Percentiles rank a stretch among this genome's conserved stretches.
Conservation (phyloP, 352 stramenopile genomes). For the Pythium folliculosum region DNA sequence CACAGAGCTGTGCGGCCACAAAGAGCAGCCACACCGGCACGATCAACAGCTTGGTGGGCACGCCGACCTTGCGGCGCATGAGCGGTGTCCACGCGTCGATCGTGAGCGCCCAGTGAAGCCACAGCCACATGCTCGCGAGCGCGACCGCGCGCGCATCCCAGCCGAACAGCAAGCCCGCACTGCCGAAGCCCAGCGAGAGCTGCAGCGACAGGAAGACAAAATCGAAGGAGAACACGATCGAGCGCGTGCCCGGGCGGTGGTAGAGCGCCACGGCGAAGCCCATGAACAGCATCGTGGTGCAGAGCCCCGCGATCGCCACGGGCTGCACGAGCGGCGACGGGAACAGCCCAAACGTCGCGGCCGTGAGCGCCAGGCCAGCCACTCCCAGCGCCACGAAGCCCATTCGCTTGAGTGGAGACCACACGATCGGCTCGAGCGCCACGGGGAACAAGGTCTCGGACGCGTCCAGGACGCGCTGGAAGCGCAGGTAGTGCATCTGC, state of each 20-base stretch:
- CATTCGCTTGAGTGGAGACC: background rate
- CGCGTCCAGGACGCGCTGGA: background rate
- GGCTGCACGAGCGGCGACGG: background rate
- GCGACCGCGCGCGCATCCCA: constrained; percentile 22
- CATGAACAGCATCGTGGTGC: constrained; percentile 17
- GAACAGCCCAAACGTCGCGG: constrained; percentile 1
- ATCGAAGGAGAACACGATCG: constrained; percentile 23
- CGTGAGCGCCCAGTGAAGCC: constrained; percentile 30
- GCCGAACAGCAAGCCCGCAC: constrained; percentile 12
- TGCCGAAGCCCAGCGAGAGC: constrained; percentile 13
- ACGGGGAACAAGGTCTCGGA: constrained; percentile 16
- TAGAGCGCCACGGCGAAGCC: constrained; percentile 6
- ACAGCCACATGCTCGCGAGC: constrained; percentile 24
- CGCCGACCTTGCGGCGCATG: constrained; percentile 21
- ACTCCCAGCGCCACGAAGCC: background rate
- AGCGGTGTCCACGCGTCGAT: constrained; percentile 22
- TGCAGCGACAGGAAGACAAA: constrained; percentile 23
- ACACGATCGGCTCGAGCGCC: background rate
- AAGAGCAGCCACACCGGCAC: constrained; percentile 14
- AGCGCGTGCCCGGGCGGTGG: background rate
- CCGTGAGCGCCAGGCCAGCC: background rate
- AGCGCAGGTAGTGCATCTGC: constrained; percentile 12
- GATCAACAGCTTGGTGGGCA: constrained; percentile 19
- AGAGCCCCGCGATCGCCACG: constrained; percentile 3
- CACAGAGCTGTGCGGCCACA: constrained; percentile 5